phyloP scores from a whole-genome alignment of 371 early-diverging fungal species.

The Fennellomyces sp. region DNA sequence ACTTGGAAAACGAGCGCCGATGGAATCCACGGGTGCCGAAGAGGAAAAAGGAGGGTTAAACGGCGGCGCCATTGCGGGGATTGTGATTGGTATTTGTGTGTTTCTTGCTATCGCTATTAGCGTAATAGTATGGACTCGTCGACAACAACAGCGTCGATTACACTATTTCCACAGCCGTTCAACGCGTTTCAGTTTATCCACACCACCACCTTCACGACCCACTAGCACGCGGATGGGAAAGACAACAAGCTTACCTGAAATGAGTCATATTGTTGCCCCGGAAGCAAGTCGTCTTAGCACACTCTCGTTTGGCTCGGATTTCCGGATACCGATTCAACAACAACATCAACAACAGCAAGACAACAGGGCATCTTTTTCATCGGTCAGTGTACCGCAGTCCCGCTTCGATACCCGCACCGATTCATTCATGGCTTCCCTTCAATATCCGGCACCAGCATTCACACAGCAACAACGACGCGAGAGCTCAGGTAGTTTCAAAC shows the following conservation, averaged over 20 bases:
- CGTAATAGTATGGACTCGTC: constrained; percentile 27
- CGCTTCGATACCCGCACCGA: constrained; percentile 8
- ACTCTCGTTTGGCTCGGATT: constrained; percentile 30
- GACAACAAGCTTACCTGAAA: constrained; percentile 7
- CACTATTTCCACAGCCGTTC: constrained; percentile 15
- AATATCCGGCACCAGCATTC: not conserved
- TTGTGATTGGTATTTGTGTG: constrained; percentile 33
- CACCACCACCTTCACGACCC: constrained; percentile 18
- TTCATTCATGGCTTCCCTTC: not conserved
- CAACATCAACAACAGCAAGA: not conserved
- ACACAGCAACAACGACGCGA: not conserved
- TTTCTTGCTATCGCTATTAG: constrained; percentile 25
- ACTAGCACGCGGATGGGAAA: not conserved
- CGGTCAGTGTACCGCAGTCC: not conserved
- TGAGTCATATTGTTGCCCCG: not conserved
- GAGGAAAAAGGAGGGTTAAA: constrained; percentile 16
- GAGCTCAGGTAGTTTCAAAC: constrained; percentile 9
- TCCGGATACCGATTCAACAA: constrained; percentile 5
- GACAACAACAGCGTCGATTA: constrained; percentile 5
- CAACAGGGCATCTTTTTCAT: constrained; percentile 5
- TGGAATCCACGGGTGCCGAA: no score
- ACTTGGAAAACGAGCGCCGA: not conserved
- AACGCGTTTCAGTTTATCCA: constrained; percentile 29
- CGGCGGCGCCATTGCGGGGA: constrained; percentile 40
- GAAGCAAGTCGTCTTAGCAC: not conserved